phyloP scores from a whole-genome alignment of 2,329 filamentous ascomycete species.

The Lojkania enalia region DNA sequence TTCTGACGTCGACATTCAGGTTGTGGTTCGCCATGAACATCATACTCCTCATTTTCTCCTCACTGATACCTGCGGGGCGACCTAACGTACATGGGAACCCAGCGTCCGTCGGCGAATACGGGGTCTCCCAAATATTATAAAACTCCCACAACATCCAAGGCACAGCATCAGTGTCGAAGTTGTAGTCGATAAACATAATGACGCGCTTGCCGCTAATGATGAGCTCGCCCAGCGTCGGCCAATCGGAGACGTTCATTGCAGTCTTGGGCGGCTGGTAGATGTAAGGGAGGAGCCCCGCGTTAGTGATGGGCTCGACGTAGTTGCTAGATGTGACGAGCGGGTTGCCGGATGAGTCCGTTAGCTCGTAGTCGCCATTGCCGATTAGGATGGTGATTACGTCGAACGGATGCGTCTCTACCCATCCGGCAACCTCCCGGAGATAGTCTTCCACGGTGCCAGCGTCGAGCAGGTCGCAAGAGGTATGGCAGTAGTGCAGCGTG shows the following conservation, averaged over 20 bases:
- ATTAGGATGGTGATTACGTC: constrained; percentile 89
- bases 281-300: constrained; percentile 72
- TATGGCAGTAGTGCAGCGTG: constrained; percentile 81
- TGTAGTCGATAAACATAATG: constrained; percentile 47
- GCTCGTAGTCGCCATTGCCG: constrained; percentile 67
- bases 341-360: constrained; percentile 31
- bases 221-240: constrained; percentile 78
- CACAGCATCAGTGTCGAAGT: constrained; percentile 73
- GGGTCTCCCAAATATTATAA: constrained; percentile 88
- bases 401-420: constrained; percentile 78
- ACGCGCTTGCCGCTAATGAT: constrained; percentile 43
- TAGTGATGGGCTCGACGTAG: constrained; percentile 70
- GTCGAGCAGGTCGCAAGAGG: constrained; percentile 80
- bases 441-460: constrained; percentile 78
- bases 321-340: constrained; percentile 62
- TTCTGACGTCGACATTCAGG: constrained; percentile 74
- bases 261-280: constrained; percentile 75
- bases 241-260: constrained; percentile 76
- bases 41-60: constrained; percentile 57
- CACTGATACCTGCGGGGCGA: constrained; percentile 69
- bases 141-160: constrained; percentile 91
- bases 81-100: constrained; percentile 78
- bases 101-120: constrained; percentile 72
- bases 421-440: constrained; percentile 68
- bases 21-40: constrained; percentile 93